Evolutionary conservation across 768 basidiomycete genomes (phyloP), one percentile per base, ranked within the genome.

Genomic region (Clitopilus passeckerianus): DNA sequence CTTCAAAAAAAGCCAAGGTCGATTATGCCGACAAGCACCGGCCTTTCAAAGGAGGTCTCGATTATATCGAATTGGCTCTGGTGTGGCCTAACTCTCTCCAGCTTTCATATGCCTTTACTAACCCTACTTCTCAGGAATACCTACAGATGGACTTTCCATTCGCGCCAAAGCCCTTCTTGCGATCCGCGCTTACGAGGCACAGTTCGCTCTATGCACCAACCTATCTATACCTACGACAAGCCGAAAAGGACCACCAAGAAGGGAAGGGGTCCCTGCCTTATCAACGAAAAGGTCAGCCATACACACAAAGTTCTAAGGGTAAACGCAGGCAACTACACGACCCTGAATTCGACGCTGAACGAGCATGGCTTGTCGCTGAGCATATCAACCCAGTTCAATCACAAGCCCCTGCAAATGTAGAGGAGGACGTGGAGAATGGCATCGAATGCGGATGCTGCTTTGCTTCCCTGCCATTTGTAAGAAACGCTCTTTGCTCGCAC

Each of bases 381-480:
- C 60, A 74, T 0, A 57, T 61, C 30, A 53, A 54, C 8, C 16
- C 24, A n/a, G 35, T 14, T 14, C 16, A 46, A 1, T 16, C 20
- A 14, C 69, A 64, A 12, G 62, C 66, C 0, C 72, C 72, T 22
- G 71, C 75, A 46, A 68, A 72, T 34, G 61, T 71, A 37, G 70
- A 72, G 53, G 70, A 76, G 15, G 69, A 76, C n/a, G 79, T 77
- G 0, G 65, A 70, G 58, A 70, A 79, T 54, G 89, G 87, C 1
- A 85, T 95, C 34, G 92, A 95, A 65, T 95, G 94, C 65, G 90
- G 89, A 12, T 95, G 93, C 66, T 97, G 94, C 71, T 96, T 94
- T 67, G 74, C 82, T 4, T 77, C 73, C 10, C 91, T 86, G 61
- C 70, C 86, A 4, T 88, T 90, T 71, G 91, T 92, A 69, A 59